These are phyloP conservation scores for Globisporangium solare DNA, from an alignment of 352 stramenopile genomes.

Conservation along the genomic window DNA sequence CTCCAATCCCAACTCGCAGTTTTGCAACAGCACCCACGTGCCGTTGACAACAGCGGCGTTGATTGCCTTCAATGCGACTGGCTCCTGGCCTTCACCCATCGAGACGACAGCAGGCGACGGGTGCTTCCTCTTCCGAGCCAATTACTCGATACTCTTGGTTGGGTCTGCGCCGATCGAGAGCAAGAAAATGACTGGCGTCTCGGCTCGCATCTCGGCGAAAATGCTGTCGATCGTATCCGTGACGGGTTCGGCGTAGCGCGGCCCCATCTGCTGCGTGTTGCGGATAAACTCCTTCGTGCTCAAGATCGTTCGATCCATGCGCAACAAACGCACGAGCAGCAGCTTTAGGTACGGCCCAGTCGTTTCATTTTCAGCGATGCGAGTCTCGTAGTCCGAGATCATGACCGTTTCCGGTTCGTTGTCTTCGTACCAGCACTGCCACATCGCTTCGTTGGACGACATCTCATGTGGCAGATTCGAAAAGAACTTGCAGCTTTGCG, in stretches of 20 bases:
- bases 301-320: constrained; percentile 97
- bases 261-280: constrained; percentile 95
- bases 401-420: constrained; percentile 95
- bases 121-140: constrained; percentile 96
- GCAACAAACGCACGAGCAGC: constrained; percentile 94
- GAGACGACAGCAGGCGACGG: constrained; percentile 95
- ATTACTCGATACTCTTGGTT: constrained; percentile 96
- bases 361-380: constrained; percentile 89
- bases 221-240: constrained; percentile 99
- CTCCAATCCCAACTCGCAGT: constrained; percentile 96
- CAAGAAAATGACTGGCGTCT: constrained; percentile 98
- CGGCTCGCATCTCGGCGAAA: constrained; percentile 94
- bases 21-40: constrained; percentile 98
- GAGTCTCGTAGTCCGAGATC: constrained; percentile 95
- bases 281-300: constrained; percentile 98
- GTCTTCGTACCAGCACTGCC: constrained; percentile 97
- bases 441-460: constrained; percentile 94
- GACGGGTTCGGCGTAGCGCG: constrained; percentile 96
- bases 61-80: constrained; percentile 96
- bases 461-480: constrained; percentile 95
- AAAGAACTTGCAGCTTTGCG: constrained; percentile 96
- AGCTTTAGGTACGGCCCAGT: constrained; percentile 97
- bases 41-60: constrained; percentile 95
- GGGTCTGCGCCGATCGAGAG: constrained; percentile 96
- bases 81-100: constrained; percentile 98